These are phyloP conservation scores for Rhamnella rubrinervis DNA, from an alignment of 331 rosid genomes.

Conservation along the genomic window DNA sequence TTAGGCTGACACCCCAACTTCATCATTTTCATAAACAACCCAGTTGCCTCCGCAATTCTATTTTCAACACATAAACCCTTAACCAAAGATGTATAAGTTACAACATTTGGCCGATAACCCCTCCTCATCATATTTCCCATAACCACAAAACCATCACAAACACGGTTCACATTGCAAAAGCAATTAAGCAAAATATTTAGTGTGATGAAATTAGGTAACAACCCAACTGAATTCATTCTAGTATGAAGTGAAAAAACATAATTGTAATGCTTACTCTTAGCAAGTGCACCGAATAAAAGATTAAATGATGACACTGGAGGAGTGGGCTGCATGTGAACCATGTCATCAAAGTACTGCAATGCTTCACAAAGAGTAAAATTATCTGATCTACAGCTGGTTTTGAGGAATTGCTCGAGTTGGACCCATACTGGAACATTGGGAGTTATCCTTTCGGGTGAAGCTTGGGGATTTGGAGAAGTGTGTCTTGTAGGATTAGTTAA, in stretches of 20 bases:
- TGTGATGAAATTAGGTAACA: slow-evolving; percentile 28
- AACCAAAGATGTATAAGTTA: slow-evolving; percentile 35
- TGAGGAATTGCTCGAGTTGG: slow-evolving; percentile 16
- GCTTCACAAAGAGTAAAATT: slow-evolving; percentile 24
- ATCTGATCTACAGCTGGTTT: slow-evolving; percentile 19
- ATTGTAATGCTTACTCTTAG: slow-evolving; percentile 34
- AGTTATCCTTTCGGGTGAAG: neutral
- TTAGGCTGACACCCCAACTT: slow-evolving; percentile 35
- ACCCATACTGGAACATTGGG: slow-evolving; percentile 2
- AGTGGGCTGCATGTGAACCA: slow-evolving; percentile 29
- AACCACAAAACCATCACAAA: slow-evolving; percentile 30
- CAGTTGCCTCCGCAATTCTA: slow-evolving; percentile 29
- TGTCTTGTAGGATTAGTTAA: slow-evolving; percentile 3
- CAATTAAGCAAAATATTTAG: slow-evolving; percentile 39
- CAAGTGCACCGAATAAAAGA: slow-evolving; percentile 26
- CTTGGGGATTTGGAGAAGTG: slow-evolving; percentile 8
- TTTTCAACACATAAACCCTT: slow-evolving; percentile 42
- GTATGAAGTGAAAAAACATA: slow-evolving; percentile 19
- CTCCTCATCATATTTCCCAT: slow-evolving; percentile 31
- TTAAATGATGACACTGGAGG: slow-evolving; percentile 34
- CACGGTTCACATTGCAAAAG: slow-evolving; percentile 30
- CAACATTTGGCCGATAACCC: slow-evolving; percentile 35
- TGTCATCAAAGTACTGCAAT: slow-evolving; percentile 14
- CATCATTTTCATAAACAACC: slow-evolving; percentile 27
- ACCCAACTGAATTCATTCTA: slow-evolving; percentile 18